Base-by-base conservation (phyloP, 2,329 filamentous ascomycete genomes). In the Fusarium mangiferae region DNA sequence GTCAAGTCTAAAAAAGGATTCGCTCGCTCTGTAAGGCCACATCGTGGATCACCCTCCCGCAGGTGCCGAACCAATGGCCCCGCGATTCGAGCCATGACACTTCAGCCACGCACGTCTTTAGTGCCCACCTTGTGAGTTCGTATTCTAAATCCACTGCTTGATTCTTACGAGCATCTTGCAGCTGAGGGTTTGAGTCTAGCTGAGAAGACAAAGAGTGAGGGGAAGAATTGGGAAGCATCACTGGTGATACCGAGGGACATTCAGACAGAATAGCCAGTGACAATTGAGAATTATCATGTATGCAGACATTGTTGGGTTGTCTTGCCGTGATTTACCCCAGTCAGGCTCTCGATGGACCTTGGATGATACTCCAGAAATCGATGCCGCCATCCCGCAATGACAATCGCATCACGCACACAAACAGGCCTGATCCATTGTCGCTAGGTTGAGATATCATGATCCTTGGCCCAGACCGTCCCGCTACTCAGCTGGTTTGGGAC, bases 81-180 rank as follows among this genome's bases (percentile, higher is more conserved):
- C 39, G 39, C 62, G 62, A 57, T 73, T 52, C 44, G 44, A 66
- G 68, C 52, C 56, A 70, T 75, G 69, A 66, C 73, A 70, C 59
- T 35, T 68, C 46, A 68, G 74, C 72, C 76, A 77, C 70, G 66
- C 67, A 68, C 56, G 58, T 67, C 62, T 66, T 51, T 70, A 57
- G 73, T 69, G 75, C 75, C 75, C 76, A 75, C 76, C 76, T 73
- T 67, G 62, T 36, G 63, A 78, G 75, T 78, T 78, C 76, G 76
- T 78, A 78, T 78, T 78, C 67, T 66, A 69, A 76, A 48, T 62
- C 72, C 68, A 57, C 57, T 58, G 33, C 65, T 70, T 62, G 44
- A 58, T 72, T 63, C n/a, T 62, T 66, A 66, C 60, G 72, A 74
- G 71, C 22, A 46, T 56, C 51, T 63, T 57, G 44, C 68, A 51